Base-by-base conservation (phyloP, 805 yeast species). In the Candida ortonii region DNA sequence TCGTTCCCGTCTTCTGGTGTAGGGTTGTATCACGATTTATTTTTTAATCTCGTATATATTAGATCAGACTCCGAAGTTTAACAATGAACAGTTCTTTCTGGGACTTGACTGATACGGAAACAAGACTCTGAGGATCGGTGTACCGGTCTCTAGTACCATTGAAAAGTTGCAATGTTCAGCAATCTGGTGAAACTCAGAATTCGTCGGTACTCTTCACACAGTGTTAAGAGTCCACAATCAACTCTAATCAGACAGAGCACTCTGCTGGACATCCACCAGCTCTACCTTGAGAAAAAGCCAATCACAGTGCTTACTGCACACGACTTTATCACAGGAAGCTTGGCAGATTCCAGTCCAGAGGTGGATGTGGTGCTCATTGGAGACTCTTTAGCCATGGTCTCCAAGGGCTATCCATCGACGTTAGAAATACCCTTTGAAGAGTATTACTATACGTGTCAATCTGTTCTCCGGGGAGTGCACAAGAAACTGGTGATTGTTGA, bases 331-430 rank as follows among this genome's bases (percentile, higher is more conserved):
- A 80, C 95, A 0, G 93, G 79, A 1, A 64, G 67, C 19, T 65
- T 83, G 49, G 94, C 88, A 0, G 64, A 62, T 18, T 79, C 81
- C 16, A 57, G 68, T 12, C 75, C 89, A 0, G 70, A 73, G 1
- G 68, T 78, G 2, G 97, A 90, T 48, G 69, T 80, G 38, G 67
- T 80, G 6, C 68, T 90, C 2, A 80, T 90, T 4, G 98, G 98
- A 3, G 98, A 90, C 58, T 89, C 97, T 1, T 62, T 93, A 16
- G 87, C 96, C 0, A 90, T 88, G 96, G 89, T 85, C 1, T 72
- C 95, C 0, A 68, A 86, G 43, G 98, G 98, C 0, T 80, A 82
- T 52, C 68, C 68, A 2, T 78, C 83, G 25, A 82, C 97, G 0
- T 78, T 81, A 40, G 84, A 84, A 49, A 61, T 93, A 17, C 70